phyloP scores from a whole-genome alignment of 495 filamentous ascomycete genomes.

The Annulohypoxylon maeteangense region DNA sequence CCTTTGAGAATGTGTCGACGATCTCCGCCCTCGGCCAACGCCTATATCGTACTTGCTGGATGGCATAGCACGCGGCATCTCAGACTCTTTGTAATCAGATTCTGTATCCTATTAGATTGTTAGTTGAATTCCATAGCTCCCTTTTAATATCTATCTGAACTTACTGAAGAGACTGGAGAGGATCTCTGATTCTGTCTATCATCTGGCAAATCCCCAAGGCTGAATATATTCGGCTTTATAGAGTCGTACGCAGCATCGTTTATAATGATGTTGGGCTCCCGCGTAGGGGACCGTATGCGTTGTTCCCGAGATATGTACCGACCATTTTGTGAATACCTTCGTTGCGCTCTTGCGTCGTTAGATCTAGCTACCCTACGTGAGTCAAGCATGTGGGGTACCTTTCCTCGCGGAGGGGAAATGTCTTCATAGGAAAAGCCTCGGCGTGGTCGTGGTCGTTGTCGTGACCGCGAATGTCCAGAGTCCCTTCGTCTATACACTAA shows the following conservation, averaged over 20 bases:
- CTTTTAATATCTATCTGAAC: not conserved
- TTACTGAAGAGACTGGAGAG: not conserved
- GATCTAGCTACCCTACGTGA: not conserved
- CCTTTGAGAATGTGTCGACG: not conserved
- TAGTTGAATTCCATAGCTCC: not conserved
- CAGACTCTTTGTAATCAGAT: not conserved
- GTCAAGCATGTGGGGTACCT: not conserved
- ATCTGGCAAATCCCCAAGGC: not conserved
- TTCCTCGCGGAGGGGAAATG: not conserved
- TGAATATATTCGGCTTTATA: not conserved
- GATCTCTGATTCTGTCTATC: not conserved
- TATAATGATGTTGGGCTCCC: not conserved
- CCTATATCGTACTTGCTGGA: not conserved
- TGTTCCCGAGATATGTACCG: not conserved
- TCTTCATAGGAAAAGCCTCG: too few relatives aligned
- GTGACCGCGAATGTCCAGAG: not conserved
- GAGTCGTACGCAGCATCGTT: not conserved
- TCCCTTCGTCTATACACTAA: not conserved
- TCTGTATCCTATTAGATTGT: not conserved
- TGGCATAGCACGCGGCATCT: not conserved
- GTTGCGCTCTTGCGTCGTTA: not conserved
- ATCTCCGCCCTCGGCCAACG: not conserved
- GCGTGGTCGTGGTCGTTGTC: not conserved
- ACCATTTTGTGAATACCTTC: not conserved
- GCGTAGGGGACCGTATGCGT: not conserved